Conservation (phyloP, 176 grass and related monocot genomes). For the Puccinellia tenuiflora region DNA sequence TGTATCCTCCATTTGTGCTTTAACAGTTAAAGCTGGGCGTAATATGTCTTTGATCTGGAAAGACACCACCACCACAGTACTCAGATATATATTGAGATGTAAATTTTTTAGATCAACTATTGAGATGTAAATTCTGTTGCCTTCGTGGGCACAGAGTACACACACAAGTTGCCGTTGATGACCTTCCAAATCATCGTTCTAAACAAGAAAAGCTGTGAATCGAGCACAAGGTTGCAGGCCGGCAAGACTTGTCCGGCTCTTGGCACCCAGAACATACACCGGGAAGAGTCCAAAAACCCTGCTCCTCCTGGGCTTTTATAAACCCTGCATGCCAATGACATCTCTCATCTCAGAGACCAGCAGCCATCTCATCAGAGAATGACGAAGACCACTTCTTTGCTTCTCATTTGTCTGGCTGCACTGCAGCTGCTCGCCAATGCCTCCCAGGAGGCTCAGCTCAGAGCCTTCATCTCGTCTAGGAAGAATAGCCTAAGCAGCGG, state of each 20-base stretch:
- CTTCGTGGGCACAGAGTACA: background rate
- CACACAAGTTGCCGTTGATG: background rate
- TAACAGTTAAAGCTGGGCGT: too few species aligned
- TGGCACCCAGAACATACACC: background rate
- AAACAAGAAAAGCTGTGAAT: background rate
- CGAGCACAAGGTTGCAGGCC: background rate
- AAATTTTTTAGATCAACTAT: too few species aligned
- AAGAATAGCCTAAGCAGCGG: background rate
- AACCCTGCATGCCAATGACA: background rate
- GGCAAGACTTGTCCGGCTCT: background rate
- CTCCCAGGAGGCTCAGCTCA: background rate
- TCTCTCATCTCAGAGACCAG: background rate
- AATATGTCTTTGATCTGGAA: too few species aligned
- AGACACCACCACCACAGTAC: too few species aligned
- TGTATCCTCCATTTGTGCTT: background rate
- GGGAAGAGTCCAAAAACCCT: background rate
- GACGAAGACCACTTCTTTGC: background rate
- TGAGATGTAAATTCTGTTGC: background rate
- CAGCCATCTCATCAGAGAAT: background rate
- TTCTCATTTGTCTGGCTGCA: background rate
- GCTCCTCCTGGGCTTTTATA: background rate
- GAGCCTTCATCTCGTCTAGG: background rate
- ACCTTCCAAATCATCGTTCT: conserved; percentile 16
- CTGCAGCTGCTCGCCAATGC: background rate
- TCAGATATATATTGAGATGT: too few species aligned